Evolutionary conservation across 176 grass and related monocot species (phyloP), one percentile per base, ranked within the genome.

Genomic region (Tuctoria greenei): DNA sequence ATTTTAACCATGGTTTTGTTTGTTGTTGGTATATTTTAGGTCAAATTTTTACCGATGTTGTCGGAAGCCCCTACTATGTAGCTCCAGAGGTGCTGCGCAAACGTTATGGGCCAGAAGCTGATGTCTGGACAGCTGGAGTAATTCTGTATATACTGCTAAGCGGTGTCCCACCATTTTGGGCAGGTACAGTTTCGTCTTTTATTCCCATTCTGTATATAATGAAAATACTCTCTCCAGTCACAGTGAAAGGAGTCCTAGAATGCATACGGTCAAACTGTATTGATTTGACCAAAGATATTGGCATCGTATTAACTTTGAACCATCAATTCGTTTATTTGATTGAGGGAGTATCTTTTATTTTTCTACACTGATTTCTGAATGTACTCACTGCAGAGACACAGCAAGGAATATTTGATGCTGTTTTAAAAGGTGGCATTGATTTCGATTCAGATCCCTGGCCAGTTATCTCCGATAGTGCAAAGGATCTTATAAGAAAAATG

Each of bases 81-180:
- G 93, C 93, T 43, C 93, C 93, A 20, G 93, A 96, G 81, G 93
- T 96, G 71, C 27, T 96, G 46, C 72, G 81, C 75, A 96, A 92
- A 67, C 46, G 72, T 26, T 96, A 96, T 56, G 93, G 87, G 18
- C 89, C 89, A 41, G 89, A 88, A 81, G 93, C 93, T 67, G 93
- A 96, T 90, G 93, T 96, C 20, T 96, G 93, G 93, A 92, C 93
- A 75, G 93, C 93, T 74, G 93, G 93, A 73, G 89, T 96, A 26
- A 96, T 96, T 74, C 67, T 96, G 39, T 96, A 96, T 62, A 92
- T 96, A 83, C 73, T 96, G 51, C 72, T 96, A 58, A 86, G 93
- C 71, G 93, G 93, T 15, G 93, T 96, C 26, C 93, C 93, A 0
- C 93, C 89, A 58, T 92, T 96, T 87, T 96, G 93, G 89, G 93